Base-by-base conservation (phyloP, 2,329 filamentous ascomycete genomes). In the Coccinonectria pachysandricola region DNA sequence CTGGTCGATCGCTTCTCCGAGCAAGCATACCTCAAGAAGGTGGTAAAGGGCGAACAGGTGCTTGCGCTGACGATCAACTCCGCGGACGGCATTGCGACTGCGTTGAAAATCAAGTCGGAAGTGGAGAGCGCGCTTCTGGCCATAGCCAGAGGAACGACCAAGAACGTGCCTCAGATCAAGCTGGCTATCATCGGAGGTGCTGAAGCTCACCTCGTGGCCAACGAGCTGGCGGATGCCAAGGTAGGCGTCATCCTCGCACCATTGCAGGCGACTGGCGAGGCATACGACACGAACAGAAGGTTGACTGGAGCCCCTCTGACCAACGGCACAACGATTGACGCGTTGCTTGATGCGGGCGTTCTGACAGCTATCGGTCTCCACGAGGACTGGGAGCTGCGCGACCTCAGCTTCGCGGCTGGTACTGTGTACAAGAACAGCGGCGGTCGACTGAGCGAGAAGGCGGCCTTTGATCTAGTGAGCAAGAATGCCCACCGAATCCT, bases 231-330 rank as follows among this genome's bases (percentile, higher is more conserved):
- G 0, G 56, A 56, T 0, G 71, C 73, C 0, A 38, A 57, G 1
- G 68, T 76, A 1, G 62, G 68, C 31, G 69, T 81, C 12, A 64
- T 80, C 14, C 62, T 81, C 2, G 59, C 67, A 0, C 74, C 75
- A 2, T 48, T 76, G 8, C 65, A 71, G 36, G 64, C 70, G 0
- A 72, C 68, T 41, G 60, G 64, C 3, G 49, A 45, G 3, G 50
- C 46, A 0, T 81, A 75, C 76, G 73, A 79, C 35, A 58, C 75
- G 49, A 66, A 72, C 0, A 67, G 75, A 2, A 65, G 71, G 0
- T 56, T 80, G 8, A 66, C 71, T 0, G 76, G 76, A 2, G 75
- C 75, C 5, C 76, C 76, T 1, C 58, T 80, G 1, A 76, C 74
- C 1, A 76, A 78, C 39, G 73, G 74, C 14, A 79, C 75, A 1